Percentiles rank a stretch among this genome's conserved stretches.
Evolutionary conservation across 129 eudicot species (phyloP).

Genomic region (Ambrosia trifida): DNA sequence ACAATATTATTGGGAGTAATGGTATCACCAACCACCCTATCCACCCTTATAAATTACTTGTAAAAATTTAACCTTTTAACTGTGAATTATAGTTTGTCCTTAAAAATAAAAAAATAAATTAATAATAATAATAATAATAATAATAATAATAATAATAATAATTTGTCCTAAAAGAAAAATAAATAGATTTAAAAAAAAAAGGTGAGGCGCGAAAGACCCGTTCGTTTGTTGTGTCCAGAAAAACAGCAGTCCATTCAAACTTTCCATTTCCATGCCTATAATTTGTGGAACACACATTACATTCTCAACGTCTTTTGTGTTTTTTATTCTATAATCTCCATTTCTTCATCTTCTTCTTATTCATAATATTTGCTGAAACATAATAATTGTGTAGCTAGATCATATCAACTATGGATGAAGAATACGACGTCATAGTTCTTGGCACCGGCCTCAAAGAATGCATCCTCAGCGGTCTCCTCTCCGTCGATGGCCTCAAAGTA

Average conservation of each 20-base stretch:
- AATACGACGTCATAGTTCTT: constrained; percentile 72
- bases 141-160: too few species aligned
- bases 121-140: too few species aligned
- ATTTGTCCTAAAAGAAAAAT: too few species aligned
- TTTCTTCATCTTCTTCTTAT: neutral
- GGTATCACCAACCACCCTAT: too few species aligned
- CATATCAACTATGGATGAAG: constrained; percentile 58
- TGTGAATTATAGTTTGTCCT: too few species aligned
- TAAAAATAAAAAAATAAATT: too few species aligned
- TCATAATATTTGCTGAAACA: neutral
- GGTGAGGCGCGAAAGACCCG: constrained; percentile 45
- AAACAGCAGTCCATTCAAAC: constrained; percentile 26
- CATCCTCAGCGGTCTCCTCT: constrained; percentile 81
- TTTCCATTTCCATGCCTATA: constrained; percentile 25
- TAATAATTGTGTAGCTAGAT: neutral
- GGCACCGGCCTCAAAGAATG: constrained; percentile 87
- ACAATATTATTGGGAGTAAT: too few species aligned
- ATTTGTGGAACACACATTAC: constrained; percentile 24
- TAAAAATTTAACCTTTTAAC: too few species aligned
- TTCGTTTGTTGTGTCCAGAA: constrained; percentile 28
- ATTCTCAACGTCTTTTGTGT: too few species aligned
- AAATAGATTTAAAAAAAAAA: neutral
- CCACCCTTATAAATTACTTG: too few species aligned
- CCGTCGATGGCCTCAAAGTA: constrained; percentile 85
- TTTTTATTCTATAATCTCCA: neutral